Base-by-base conservation (phyloP, 2,329 filamentous ascomycete genomes). In the Penicillium sp. region DNA sequence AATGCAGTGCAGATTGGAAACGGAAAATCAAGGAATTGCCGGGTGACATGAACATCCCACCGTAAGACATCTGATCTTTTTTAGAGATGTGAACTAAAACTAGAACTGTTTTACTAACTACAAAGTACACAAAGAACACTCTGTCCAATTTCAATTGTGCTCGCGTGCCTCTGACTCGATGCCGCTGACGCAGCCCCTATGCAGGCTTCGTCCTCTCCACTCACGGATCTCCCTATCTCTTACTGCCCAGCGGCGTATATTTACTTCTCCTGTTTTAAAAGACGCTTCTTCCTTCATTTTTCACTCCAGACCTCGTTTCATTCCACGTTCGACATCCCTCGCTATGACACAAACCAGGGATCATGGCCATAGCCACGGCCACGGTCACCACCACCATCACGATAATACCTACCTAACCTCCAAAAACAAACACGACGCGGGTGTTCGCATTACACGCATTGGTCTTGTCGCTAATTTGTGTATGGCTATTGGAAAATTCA, bases 401-500 rank as follows among this genome's bases (percentile, higher is more conserved):
- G 91, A 96, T 75, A 94, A 90, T 76, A 84, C 86, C 40, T 94
- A 91, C 72, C 81, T 96, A 48, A 89, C 86, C 4, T 93, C 89
- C 7, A 82, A 81, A 61, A 90, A 96, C 77, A 94, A 91, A 76
- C 88, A 89, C 64, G 94, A 99, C 76, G 92, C 94, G 48, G 91
- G 91, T 63, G 95, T 96, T 66, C 88, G 92, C 67, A 97, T 97
- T 70, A 99, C 94, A 50, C 83, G 91, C 62, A 89, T 97, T 66
- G 91, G 91, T 26, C 82, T 96, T 44, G 89, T 88, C 69, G 90
- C 92, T 65, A 99, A 99, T 74, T 80, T 97, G 51, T 87, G 87
- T 70, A 97, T 99, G 92, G 94, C 93, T 48, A 81, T 97, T 66
- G 89, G 86, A 63, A 99, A 99, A 74, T 94, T 93, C 40, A 80